phyloP scores from a whole-genome alignment of 1,139 yeast genomes.

The Zhuliangozyma blackwelliae region DNA sequence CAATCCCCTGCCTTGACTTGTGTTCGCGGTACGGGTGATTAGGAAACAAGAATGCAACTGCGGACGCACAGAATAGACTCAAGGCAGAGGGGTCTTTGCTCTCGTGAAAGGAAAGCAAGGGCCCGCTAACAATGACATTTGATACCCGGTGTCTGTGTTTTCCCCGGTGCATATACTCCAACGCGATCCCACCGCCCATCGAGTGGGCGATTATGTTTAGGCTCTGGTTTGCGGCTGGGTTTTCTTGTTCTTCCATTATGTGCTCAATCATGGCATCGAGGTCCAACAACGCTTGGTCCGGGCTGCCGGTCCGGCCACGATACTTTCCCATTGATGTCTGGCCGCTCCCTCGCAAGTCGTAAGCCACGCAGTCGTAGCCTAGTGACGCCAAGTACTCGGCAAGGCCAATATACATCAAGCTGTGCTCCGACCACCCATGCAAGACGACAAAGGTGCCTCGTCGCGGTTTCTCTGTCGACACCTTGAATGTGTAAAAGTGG shows the following conservation, averaged over 20 bases:
- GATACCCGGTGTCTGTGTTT: constrained; percentile 11
- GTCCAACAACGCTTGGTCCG: constrained; percentile 12
- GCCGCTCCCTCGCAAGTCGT: constrained; percentile 22
- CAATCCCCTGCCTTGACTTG: constrained; percentile 9
- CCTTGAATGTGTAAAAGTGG: constrained; percentile 12
- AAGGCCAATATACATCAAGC: constrained; percentile 15
- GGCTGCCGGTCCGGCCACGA: constrained; percentile 1
- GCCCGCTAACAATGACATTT: constrained; percentile 16
- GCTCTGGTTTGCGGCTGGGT: background rate
- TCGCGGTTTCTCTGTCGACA: constrained; percentile 5
- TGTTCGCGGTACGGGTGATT: constrained; percentile 10
- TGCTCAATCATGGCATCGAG: constrained; percentile 17
- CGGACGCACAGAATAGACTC: constrained; percentile 1
- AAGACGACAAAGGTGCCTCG: constrained; percentile 15
- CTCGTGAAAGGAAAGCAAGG: constrained; percentile 14
- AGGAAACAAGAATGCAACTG: constrained; percentile 2
- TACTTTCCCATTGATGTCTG: constrained; percentile 14
- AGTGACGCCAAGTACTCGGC: constrained; percentile 16
- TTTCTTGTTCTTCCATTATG: constrained; percentile 1
- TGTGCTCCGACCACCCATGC: constrained; percentile 24
- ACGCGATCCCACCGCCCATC: constrained; percentile 20
- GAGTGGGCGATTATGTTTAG: constrained; percentile 17
- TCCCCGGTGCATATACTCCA: constrained; percentile 17
- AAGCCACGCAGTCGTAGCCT: constrained; percentile 18
- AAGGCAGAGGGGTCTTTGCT: constrained; percentile 9